Evolutionary conservation across 2,329 filamentous ascomycete species (phyloP).

Genomic region (Sporothrix brasiliensis): DNA sequence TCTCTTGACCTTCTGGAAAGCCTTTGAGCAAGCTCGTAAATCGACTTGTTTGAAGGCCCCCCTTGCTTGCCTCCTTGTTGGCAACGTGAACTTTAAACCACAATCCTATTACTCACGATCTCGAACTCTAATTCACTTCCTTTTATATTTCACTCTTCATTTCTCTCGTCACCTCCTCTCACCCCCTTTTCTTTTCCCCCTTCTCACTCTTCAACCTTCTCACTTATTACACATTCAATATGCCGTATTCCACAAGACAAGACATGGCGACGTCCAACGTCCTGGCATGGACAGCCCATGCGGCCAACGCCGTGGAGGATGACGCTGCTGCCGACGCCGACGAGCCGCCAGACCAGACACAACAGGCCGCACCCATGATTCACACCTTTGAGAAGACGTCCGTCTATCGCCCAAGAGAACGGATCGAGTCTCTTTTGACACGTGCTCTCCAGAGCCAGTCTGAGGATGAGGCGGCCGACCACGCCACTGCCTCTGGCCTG

Average conservation of each 20-base stretch:
- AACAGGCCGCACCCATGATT: conserved; percentile 30
- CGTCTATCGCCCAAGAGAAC: conserved; percentile 55
- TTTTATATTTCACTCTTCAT: background rate
- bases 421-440: conserved; percentile 82
- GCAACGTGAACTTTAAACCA: conserved; percentile 1
- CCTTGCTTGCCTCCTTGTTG: background rate
- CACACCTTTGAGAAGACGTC: conserved; percentile 53
- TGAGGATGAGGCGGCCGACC: conserved; percentile 56
- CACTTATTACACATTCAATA: conserved; percentile 30
- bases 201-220: background rate
- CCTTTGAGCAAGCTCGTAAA: conserved; percentile 26
- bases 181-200: background rate
- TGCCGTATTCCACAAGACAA: conserved; percentile 43
- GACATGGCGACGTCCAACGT: conserved; percentile 48
- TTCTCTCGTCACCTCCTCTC: background rate
- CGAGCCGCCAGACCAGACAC: conserved; percentile 74
- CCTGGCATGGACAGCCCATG: conserved; percentile 51
- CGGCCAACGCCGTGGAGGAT: conserved; percentile 52
- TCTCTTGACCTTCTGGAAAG: conserved; percentile 17
- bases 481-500: conserved; percentile 43
- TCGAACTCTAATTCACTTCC: background rate
- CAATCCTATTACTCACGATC: background rate
- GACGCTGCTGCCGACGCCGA: conserved; percentile 76
- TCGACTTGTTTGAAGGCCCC: conserved; percentile 26
- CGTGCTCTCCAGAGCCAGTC: conserved; percentile 73